Base-by-base conservation (phyloP, 1,139 yeast genomes). In the Lodderomyces orthopsilosis region DNA sequence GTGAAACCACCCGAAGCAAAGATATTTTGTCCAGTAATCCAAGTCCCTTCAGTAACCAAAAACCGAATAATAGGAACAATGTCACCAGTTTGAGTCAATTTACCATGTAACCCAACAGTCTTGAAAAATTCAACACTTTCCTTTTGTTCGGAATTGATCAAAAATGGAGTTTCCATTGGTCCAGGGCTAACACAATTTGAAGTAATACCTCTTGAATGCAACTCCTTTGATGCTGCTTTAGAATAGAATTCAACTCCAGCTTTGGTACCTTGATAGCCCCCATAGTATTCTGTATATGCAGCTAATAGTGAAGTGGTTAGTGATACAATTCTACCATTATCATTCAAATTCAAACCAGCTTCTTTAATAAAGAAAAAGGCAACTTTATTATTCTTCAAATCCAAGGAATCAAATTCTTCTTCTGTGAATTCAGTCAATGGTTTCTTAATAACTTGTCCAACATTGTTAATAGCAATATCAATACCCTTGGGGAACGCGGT, bases 161-260 rank as follows among this genome's bases (percentile, higher is more conserved):
- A 74, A 65, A 81, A 81, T 44, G 85, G 85, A 19, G 86, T 81
- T 55, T 81, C 85, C 85, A 81, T 81, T 38, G 87, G 86, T 38
- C 86, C 87, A 40, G 86, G 87, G 3, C 85, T 84, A 46, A 81
- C 77, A 53, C 75, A 69, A 54, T 77, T 79, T 53, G 77, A 83
- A 9, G 79, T 68, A 47, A 81, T 75, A 9, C 72, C 69, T 51
- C 65, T 72, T 18, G 65, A 59, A 23, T 63, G 66, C 47, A 78
- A 68, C 56, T 81, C 86, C 60, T 81, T 79, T 13, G 85, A 75
- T 13, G 81, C 76, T 17, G 83, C 63, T 53, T 80, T 78, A 45
- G 73, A 59, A 61, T 77, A 78, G 61, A 68, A 74, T 55, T 79
- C 84, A 44, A 81, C 85, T n/a, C 80, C 75, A 3, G 81, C 75